Percentiles rank a stretch among this genome's conserved stretches.
Evolutionary conservation across 2,329 filamentous ascomycete genomes (phyloP).

Genomic region (Cryoendolithus antarcticus): DNA sequence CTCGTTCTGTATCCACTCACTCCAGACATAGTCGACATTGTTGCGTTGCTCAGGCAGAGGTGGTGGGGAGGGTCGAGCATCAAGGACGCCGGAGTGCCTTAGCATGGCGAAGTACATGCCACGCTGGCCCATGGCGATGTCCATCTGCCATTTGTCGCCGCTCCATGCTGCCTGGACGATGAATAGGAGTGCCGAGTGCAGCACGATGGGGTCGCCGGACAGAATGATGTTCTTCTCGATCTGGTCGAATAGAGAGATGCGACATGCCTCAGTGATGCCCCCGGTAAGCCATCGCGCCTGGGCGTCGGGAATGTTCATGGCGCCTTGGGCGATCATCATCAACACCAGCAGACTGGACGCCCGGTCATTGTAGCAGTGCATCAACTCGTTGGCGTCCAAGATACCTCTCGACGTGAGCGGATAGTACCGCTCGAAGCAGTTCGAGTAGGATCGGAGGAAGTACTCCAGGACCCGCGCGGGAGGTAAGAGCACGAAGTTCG

Average conservation of each 20-base stretch:
- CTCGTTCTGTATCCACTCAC: constrained; percentile 53
- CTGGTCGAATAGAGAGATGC: constrained; percentile 58
- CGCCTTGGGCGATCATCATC: constrained; percentile 61
- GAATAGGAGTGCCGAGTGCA: constrained; percentile 55
- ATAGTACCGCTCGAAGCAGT: constrained; percentile 55
- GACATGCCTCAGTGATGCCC: constrained; percentile 57
- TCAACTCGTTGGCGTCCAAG: constrained; percentile 55
- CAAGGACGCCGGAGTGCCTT: constrained; percentile 55
- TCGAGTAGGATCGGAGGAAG: constrained; percentile 54
- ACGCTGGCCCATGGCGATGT: constrained; percentile 61
- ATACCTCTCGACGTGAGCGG: constrained; percentile 47
- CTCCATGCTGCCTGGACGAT: constrained; percentile 59
- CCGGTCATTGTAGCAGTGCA: constrained; percentile 49
- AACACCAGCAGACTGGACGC: constrained; percentile 54
- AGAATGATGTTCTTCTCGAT: constrained; percentile 61
- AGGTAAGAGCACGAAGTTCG: constrained; percentile 54
- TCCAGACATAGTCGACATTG: constrained; percentile 45
- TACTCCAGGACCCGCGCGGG: constrained; percentile 55
- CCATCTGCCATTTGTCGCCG: constrained; percentile 67
- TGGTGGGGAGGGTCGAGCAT: constrained; percentile 32
- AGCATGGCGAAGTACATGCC: constrained; percentile 65
- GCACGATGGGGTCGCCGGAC: constrained; percentile 50
- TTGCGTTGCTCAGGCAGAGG: constrained; percentile 34
- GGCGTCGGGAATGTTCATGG: constrained; percentile 50
- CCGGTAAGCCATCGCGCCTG: constrained; percentile 55